Evolutionary conservation across 129 eudicot species (phyloP).

Genomic region (Sambucus nigra): DNA sequence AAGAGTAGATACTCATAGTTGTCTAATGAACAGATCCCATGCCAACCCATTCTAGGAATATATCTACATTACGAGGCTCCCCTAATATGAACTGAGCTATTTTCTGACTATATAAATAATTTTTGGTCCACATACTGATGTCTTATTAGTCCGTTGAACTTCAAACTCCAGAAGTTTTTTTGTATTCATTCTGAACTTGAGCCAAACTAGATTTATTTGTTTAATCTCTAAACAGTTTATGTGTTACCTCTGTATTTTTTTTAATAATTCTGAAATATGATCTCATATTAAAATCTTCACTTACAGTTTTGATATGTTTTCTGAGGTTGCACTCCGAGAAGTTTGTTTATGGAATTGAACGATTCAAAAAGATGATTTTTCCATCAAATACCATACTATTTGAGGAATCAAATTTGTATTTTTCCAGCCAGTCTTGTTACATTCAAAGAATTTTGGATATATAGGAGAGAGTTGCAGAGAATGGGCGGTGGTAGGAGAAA

Average conservation of each 20-base stretch:
- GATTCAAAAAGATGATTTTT: background rate
- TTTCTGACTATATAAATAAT: too few relatives aligned
- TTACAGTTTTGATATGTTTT: background rate
- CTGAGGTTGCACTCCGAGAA: background rate
- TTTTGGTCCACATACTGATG: too few relatives aligned
- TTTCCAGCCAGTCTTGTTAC: too few relatives aligned
- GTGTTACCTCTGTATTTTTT: too few relatives aligned
- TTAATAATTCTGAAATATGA: too few relatives aligned
- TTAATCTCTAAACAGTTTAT: background rate
- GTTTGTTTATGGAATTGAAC: background rate
- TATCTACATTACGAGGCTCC: too few relatives aligned
- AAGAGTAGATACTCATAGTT: background rate
- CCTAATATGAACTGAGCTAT: too few relatives aligned
- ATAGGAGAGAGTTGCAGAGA: background rate
- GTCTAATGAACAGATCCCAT: background rate
- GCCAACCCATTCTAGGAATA: background rate
- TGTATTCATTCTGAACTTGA: too few relatives aligned
- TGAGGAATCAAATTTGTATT: background rate
- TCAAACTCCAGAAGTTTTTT: too few relatives aligned
- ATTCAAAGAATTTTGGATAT: background rate
- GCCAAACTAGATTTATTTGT: too few relatives aligned
- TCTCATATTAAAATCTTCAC: background rate
- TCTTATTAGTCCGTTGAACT: too few relatives aligned
- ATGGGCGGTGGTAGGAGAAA: constrained; percentile 29
- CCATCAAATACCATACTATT: background rate